phyloP scores from a whole-genome alignment of 345 rosid genomes.

The Hevea brasiliensis region DNA sequence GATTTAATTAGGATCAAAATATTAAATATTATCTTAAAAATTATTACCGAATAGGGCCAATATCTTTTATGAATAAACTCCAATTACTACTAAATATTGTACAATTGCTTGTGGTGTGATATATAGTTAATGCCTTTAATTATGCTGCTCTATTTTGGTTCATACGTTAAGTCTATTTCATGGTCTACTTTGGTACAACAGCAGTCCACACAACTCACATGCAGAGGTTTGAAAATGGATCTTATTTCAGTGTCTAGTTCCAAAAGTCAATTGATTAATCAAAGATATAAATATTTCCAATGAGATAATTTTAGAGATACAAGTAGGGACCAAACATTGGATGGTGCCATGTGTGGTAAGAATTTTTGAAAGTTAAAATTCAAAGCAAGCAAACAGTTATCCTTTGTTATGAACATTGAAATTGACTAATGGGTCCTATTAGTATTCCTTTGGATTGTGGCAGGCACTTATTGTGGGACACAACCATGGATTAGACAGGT shows the following conservation, averaged over 20 bases:
- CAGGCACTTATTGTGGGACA: slow-evolving; percentile 93
- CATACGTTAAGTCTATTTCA: not conserved
- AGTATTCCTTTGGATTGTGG: slow-evolving; percentile 19
- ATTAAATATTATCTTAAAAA: too few species aligned
- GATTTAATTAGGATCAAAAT: too few species aligned
- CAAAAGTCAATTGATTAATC: not conserved
- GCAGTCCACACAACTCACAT: not conserved
- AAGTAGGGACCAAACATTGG: slow-evolving; percentile 6
- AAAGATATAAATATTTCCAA: not conserved
- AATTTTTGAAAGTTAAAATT: slow-evolving; percentile 7
- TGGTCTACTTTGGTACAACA: not conserved
- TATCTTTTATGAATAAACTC: not conserved
- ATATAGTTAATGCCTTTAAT: not conserved
- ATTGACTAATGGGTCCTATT: slow-evolving; percentile 2
- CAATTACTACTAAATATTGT: not conserved
- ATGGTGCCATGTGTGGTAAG: not conserved
- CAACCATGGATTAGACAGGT: slow-evolving; percentile 96
- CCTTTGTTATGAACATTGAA: not conserved
- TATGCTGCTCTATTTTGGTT: not conserved
- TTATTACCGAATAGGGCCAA: too few species aligned
- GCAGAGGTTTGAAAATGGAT: slow-evolving; percentile 2
- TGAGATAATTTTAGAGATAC: not conserved
- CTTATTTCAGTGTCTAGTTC: not conserved
- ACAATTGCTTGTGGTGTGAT: not conserved
- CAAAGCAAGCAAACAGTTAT: not conserved